These are phyloP conservation scores for Xylaria bambusicola DNA, from an alignment of 495 filamentous ascomycete genomes.

Conservation along the genomic window DNA sequence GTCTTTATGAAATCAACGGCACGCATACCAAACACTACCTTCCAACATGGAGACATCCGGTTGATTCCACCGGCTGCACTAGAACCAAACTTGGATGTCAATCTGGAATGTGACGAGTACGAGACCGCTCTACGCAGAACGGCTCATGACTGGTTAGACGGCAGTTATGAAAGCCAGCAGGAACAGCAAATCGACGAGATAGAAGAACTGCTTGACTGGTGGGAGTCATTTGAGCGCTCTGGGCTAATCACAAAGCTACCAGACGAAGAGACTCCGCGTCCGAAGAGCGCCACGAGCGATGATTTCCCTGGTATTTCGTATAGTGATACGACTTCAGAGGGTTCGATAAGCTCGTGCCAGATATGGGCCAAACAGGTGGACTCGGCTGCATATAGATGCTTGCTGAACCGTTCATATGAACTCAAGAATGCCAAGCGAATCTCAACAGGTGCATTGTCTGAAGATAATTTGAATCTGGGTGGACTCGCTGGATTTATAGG, in stretches of 20 bases:
- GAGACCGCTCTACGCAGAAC: not conserved
- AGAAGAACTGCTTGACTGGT: conserved; percentile 6
- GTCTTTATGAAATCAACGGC: not conserved
- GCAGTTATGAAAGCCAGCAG: not conserved
- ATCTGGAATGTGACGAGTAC: too few relatives aligned
- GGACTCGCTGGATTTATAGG: not conserved
- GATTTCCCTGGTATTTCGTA: not conserved
- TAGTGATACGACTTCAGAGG: not conserved
- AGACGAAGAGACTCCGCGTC: not conserved
- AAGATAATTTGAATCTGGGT: not conserved
- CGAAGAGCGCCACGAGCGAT: not conserved
- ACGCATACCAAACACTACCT: not conserved
- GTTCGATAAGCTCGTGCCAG: not conserved
- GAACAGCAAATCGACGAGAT: not conserved
- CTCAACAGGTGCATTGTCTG: not conserved
- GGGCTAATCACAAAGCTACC: not conserved
- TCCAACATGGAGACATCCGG: conserved; percentile 2
- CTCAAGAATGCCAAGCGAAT: not conserved
- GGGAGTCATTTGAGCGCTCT: conserved; percentile 1
- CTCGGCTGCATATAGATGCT: not conserved
- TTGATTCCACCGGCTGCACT: not conserved
- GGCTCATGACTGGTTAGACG: not conserved
- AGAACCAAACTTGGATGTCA: not conserved
- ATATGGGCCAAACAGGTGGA: not conserved
- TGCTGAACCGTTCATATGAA: not conserved